Evolutionary conservation across 768 basidiomycete genomes (phyloP).

Genomic region (Xerocomellus dryophilus): DNA sequence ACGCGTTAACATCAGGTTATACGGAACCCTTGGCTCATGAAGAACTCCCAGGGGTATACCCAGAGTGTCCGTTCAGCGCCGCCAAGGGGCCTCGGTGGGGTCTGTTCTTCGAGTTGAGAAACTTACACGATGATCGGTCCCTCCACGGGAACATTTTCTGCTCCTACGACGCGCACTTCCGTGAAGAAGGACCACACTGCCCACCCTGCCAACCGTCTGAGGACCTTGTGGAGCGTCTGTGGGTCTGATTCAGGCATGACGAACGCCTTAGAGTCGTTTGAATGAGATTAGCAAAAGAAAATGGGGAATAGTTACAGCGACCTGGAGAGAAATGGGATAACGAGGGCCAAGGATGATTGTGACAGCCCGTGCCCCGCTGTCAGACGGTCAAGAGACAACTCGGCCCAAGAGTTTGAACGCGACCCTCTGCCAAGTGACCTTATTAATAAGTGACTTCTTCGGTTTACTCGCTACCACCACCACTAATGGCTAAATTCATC

Average conservation of each 20-base stretch:
- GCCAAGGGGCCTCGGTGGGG: conserved; percentile 1
- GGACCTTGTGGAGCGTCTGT: conserved; percentile 59
- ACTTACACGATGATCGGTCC: conserved; percentile 94
- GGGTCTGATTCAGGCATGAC: conserved; percentile 34
- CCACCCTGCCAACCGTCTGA: conserved; percentile 68
- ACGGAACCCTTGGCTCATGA: not conserved
- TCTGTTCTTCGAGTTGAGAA: not conserved
- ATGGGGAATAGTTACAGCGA: conserved; percentile 11
- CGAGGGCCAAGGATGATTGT: not conserved
- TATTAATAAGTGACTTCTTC: not conserved
- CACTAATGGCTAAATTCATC: not conserved
- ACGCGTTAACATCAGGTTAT: conserved; percentile 11
- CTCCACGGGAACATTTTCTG: conserved; percentile 80
- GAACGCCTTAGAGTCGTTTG: not conserved
- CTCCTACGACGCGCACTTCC: conserved; percentile 81
- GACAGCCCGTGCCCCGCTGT: not conserved
- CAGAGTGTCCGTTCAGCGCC: conserved; percentile 2
- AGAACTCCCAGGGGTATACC: not conserved
- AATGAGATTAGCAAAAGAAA: conserved; percentile 6
- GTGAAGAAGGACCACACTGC: conserved; percentile 87
- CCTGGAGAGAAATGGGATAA: not conserved
- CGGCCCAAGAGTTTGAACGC: not conserved
- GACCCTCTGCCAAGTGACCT: not conserved
- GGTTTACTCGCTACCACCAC: not conserved
- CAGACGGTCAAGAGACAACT: no score